These are phyloP conservation scores for Neofusicoccum umdonicola DNA, from an alignment of 2,329 filamentous ascomycete species.

Conservation along the genomic window DNA sequence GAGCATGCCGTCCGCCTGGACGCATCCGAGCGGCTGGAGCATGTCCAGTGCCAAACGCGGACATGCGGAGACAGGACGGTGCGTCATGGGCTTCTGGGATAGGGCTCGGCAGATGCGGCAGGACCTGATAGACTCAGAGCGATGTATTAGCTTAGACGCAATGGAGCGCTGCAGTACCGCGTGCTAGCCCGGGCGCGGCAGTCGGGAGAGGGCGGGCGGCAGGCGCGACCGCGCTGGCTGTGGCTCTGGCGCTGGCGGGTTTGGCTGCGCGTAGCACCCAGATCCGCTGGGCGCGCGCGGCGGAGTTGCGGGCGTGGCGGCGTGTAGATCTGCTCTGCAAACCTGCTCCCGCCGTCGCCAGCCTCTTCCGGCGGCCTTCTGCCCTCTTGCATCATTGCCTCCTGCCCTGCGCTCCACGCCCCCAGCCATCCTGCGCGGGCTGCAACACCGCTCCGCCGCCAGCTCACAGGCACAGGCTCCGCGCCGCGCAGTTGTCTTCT, in stretches of 20 bases:
- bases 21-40: not conserved
- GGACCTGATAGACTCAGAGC: not conserved
- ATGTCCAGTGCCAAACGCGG: too few species aligned
- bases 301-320: not conserved
- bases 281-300: not conserved
- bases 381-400: slow-evolving; percentile 4
- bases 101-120: not conserved
- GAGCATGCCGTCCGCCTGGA: too few species aligned
- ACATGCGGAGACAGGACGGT: not conserved
- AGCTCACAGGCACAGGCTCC: not conserved
- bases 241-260: not conserved
- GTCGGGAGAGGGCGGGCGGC: not conserved
- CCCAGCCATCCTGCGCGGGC: not conserved
- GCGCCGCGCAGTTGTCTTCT: too few species aligned
- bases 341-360: not conserved
- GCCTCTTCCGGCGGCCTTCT: not conserved
- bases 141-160: not conserved
- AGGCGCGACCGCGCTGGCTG: not conserved
- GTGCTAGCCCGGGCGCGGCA: not conserved
- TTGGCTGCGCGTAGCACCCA: not conserved
- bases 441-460: not conserved
- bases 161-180: not conserved
- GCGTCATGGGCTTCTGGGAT: not conserved
- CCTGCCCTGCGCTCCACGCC: not conserved
- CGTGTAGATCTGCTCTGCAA: not conserved